Base-by-base conservation (phyloP, 371 early-diverging fungal species). In the Apophysomyces sp. region DNA sequence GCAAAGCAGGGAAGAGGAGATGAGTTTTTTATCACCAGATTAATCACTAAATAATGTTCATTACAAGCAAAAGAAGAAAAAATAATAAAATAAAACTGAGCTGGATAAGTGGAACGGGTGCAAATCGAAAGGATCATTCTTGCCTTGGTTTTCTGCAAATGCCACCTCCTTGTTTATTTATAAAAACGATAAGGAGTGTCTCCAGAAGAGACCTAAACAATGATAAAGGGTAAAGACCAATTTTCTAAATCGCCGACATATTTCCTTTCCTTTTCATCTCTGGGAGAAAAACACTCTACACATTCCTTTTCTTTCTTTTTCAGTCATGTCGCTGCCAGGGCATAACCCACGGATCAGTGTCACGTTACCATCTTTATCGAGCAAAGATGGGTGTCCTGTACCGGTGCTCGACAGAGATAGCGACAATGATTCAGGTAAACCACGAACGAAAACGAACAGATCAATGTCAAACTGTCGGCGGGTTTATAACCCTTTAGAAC, bases 181-280 rank as follows among this genome's bases (percentile, higher is more conserved):
- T 18, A 44, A 44, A 44, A 21, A 21, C 9, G 21, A 21, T 44
- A 44, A 44, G 16, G 49, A 44, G 24, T 37, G 37, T 11, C n/a
- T 11, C 15, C n/a, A 37, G 37, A n/a, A 11, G 11, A 37, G n/a
- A 37, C n/a, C 37, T 37, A 44, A 44, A 9, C 21, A 21, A 9
- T 9, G 49, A 44, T 21, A 44, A 44, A n/a, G 49, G 49, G 49
- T 21, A 24, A 44, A 44, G 49, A 44, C n/a, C 24, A n/a, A 44
- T 44, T 44, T 44, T 44, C 49, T 44, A 44, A 44, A 44, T 44
- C 49, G 49, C 49, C 49, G 49, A 44, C 49, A 44, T 44, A 21
- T 44, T 44, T 44, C 16, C 49, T 21, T 37, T 16, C 49, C 49
- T 44, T 44, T 44, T 44, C 21, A 44, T 44, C 21, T n/a, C 21